Percentiles rank a stretch among this genome's conserved stretches.
Evolutionary conservation across 441 rosid genomes (phyloP).

Genomic region (Mallotus japonicus): DNA sequence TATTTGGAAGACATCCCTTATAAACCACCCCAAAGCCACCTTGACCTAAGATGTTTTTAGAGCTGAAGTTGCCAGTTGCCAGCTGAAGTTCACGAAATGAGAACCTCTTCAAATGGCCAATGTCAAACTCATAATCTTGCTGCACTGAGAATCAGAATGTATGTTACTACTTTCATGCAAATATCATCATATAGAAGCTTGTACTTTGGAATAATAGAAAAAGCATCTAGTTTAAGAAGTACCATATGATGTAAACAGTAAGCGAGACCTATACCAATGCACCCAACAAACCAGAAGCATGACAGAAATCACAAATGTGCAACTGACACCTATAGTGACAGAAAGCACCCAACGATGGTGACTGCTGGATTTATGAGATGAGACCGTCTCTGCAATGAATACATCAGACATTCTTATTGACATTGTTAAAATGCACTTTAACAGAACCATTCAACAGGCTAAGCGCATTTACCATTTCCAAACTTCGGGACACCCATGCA

Average conservation of each 20-base stretch:
- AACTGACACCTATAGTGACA: conserved; percentile 59
- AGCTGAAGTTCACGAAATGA: conserved; percentile 70
- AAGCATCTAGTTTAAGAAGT: conserved; percentile 24
- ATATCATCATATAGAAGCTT: neutral
- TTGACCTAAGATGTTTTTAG: conserved; percentile 77
- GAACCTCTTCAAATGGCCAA: conserved; percentile 81
- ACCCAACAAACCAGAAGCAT: conserved; percentile 69
- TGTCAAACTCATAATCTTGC: conserved; percentile 82
- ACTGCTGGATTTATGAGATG: conserved; percentile 34
- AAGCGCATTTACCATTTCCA: conserved; percentile 48
- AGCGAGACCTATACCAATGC: conserved; percentile 74
- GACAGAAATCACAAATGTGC: conserved; percentile 62
- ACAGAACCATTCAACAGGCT: conserved; percentile 8
- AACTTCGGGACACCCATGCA: conserved; percentile 52
- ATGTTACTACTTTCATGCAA: conserved; percentile 11
- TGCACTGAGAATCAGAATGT: conserved; percentile 49
- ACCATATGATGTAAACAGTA: conserved; percentile 59
- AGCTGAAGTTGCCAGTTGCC: conserved; percentile 73
- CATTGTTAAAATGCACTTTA: conserved; percentile 11
- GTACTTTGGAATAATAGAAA: too few relatives aligned
- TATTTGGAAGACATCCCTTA: conserved; percentile 79
- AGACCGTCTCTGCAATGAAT: conserved; percentile 41
- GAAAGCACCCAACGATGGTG: conserved; percentile 63
- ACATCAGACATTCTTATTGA: conserved; percentile 7
- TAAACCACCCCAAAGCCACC: conserved; percentile 93